These are phyloP conservation scores for Alloascoidea africana DNA, from an alignment of 805 yeast genomes.

Conservation along the genomic window DNA sequence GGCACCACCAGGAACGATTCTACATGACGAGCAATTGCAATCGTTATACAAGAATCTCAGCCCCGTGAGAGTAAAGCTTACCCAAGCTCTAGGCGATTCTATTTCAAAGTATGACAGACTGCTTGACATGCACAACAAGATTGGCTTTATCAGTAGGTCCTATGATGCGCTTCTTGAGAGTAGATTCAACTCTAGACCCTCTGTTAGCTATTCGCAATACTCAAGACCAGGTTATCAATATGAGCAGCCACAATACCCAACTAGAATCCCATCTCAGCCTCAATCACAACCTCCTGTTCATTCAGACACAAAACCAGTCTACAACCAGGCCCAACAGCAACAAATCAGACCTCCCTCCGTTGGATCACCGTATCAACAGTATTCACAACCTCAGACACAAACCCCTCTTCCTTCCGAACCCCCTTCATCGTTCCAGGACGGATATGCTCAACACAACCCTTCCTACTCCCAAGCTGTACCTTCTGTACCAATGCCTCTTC, in stretches of 20 bases:
- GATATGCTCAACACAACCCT: no score
- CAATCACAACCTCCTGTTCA: not conserved
- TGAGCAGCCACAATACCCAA: not conserved
- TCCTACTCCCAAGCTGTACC: no score
- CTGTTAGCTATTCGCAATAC: conserved; percentile 9
- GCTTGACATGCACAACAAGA: conserved; percentile 62
- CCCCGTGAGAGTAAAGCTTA: conserved; percentile 54
- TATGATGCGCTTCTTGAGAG: conserved; percentile 64
- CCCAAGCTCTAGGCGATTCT: conserved; percentile 39
- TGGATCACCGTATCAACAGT: not conserved
- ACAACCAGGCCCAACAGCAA: not conserved
- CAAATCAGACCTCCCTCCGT: not conserved
- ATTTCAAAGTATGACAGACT: conserved; percentile 47
- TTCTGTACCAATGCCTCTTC: no score
- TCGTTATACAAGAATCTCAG: conserved; percentile 45
- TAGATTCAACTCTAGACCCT: conserved; percentile 26
- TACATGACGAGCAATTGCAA: conserved; percentile 33
- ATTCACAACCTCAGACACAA: not conserved
- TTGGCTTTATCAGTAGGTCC: conserved; percentile 58
- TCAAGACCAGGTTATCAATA: not conserved
- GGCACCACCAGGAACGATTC: conserved; percentile 28
- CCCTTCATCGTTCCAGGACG: no score
- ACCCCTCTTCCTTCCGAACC: not conserved
- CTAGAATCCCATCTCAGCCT: not conserved
- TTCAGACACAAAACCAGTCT: not conserved